Evolutionary conservation across 148 eudicot genomes (phyloP).

Genomic region (Rhododendron henanense): DNA sequence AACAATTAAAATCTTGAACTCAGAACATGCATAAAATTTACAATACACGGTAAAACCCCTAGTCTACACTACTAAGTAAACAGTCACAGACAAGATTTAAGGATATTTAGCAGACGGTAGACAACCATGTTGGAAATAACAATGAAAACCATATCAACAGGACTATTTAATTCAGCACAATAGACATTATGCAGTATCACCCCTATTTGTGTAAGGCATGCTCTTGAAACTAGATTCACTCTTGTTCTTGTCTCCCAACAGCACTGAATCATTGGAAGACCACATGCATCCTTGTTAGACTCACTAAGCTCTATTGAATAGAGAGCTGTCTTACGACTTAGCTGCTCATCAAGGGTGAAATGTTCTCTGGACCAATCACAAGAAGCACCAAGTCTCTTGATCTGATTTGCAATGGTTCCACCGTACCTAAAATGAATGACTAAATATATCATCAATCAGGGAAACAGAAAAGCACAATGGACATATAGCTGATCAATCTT

Average conservation of each 20-base stretch:
- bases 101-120: not conserved
- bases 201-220: not conserved
- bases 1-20: slow-evolving; percentile 19
- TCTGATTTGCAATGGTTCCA: slow-evolving; percentile 93
- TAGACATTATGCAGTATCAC: not conserved
- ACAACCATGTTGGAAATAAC: not conserved
- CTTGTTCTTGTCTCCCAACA: not conserved
- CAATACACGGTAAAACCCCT: not conserved
- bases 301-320: slow-evolving; percentile 22
- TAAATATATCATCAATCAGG: slow-evolving; percentile 4
- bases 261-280: not conserved
- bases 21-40: slow-evolving; percentile 8
- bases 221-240: not conserved
- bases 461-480: not conserved
- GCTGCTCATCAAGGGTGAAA: slow-evolving; percentile 97
- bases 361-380: slow-evolving; percentile 97
- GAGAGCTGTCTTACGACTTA: slow-evolving; percentile 89
- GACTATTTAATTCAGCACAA: not conserved
- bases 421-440: slow-evolving; percentile 64
- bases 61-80: not conserved
- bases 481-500: not conserved
- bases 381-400: slow-evolving; percentile 98
- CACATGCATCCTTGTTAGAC: not conserved
- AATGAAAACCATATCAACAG: not conserved
- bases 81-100: not conserved